phyloP scores from a whole-genome alignment of 2,329 filamentous ascomycete species.

The Pseudogymnoascus sp. region DNA sequence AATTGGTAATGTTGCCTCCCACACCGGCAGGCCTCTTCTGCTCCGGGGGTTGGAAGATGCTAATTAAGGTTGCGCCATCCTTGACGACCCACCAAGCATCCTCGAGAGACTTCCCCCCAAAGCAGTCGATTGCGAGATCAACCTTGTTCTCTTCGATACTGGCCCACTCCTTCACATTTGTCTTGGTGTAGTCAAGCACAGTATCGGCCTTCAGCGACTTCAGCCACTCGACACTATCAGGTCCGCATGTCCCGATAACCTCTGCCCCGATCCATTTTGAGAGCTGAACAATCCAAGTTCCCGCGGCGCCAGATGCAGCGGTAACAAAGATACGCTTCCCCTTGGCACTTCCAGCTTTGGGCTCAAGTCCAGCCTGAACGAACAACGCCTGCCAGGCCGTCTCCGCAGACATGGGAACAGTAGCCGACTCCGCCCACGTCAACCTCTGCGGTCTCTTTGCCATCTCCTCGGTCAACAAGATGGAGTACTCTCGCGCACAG shows the following conservation, averaged over 20 bases:
- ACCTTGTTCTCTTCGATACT: slow-evolving; percentile 26
- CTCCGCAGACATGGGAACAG: slow-evolving; percentile 32
- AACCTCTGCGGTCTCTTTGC: slow-evolving; percentile 29
- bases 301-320: slow-evolving; percentile 37
- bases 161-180: slow-evolving; percentile 28
- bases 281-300: slow-evolving; percentile 36
- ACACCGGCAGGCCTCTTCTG: slow-evolving; percentile 25
- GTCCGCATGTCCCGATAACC: slow-evolving; percentile 33
- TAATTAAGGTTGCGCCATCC: slow-evolving; percentile 30
- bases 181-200: slow-evolving; percentile 34
- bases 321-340: slow-evolving; percentile 35
- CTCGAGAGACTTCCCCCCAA: slow-evolving; percentile 33
- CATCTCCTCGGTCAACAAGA: slow-evolving; percentile 30
- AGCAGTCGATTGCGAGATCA: slow-evolving; percentile 37
- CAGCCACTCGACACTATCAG: slow-evolving; percentile 33
- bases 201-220: slow-evolving; percentile 33
- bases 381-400: slow-evolving; percentile 39
- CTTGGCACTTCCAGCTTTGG: slow-evolving; percentile 17
- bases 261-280: slow-evolving; percentile 30
- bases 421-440: slow-evolving; percentile 30
- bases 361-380: slow-evolving; percentile 27
- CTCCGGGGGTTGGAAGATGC: slow-evolving; percentile 32
- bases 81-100: slow-evolving; percentile 36
- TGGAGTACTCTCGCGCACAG: slow-evolving; percentile 31
- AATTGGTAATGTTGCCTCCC: slow-evolving; percentile 25